Percentiles rank a stretch among this genome's conserved stretches.
Conservation (phyloP, 768 basidiomycete species). For the Rhizopogon vinicolor region DNA sequence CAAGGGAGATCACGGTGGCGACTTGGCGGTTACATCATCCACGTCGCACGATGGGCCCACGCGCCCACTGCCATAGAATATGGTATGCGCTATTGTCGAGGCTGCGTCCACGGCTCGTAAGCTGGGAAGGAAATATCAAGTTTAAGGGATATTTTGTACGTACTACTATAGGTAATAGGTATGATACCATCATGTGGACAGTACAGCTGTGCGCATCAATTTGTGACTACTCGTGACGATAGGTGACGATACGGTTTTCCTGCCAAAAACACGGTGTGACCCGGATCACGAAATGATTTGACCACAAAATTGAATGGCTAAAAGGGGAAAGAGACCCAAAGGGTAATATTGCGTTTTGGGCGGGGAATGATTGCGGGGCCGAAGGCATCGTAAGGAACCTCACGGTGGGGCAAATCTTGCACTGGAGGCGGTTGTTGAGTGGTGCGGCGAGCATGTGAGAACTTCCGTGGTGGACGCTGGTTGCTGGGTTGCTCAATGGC, state of each 20-base stretch:
- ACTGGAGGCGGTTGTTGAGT: not conserved
- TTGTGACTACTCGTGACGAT: too few species aligned
- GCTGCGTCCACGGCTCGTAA: not conserved
- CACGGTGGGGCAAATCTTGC: not conserved
- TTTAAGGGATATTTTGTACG: not conserved
- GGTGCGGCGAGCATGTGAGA: not conserved
- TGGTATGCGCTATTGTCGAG: not conserved
- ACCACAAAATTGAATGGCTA: not conserved
- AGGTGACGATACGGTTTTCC: not conserved
- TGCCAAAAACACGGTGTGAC: not conserved
- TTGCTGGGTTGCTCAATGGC: conserved; percentile 3
- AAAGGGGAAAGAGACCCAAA: conserved; percentile 1
- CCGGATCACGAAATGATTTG: not conserved
- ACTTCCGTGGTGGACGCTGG: conserved; percentile 1
- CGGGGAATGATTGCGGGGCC: conserved; percentile 17
- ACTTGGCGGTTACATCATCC: too few species aligned
- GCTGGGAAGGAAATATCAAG: not conserved
- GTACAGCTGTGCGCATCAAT: too few species aligned
- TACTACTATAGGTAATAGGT: not conserved
- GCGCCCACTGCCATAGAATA: not conserved
- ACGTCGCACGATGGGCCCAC: too few species aligned
- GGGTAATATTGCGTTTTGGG: conserved; percentile 11
- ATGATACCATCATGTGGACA: too few species aligned
- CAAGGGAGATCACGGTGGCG: not conserved
- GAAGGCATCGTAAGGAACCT: conserved; percentile 9